Conservation (phyloP, 345 rosid genomes). For the Ceriops tagal region DNA sequence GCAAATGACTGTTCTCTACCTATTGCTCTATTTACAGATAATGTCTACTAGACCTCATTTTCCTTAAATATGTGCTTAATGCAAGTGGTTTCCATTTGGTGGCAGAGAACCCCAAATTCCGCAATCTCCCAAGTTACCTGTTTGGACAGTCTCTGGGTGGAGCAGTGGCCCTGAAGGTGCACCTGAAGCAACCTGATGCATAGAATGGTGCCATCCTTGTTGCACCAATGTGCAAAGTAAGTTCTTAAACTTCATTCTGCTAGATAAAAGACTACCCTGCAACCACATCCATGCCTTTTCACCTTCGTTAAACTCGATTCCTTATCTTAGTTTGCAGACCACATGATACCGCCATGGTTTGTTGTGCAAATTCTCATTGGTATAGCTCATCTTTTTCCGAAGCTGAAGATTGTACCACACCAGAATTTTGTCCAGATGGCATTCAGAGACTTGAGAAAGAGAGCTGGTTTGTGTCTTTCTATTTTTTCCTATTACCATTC, state of each 20-base stretch:
- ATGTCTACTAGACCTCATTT: too few species aligned
- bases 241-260: constrained; percentile 4
- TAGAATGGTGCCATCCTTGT: constrained; percentile 89
- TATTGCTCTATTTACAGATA: too few species aligned
- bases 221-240: constrained; percentile 99
- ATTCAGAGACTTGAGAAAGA: constrained; percentile 61
- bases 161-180: constrained; percentile 84
- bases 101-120: constrained; percentile 40
- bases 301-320: neutral
- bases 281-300: neutral
- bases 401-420: constrained; percentile 82
- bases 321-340: constrained; percentile 68
- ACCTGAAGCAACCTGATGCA: constrained; percentile 71
- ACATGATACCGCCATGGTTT: constrained; percentile 66
- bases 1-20: too few species aligned
- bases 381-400: constrained; percentile 69
- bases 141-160: constrained; percentile 97
- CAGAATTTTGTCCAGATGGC: constrained; percentile 79
- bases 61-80: too few species aligned
- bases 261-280: neutral
- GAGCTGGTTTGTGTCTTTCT: constrained; percentile 43
- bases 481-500: neutral
- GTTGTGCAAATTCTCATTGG: constrained; percentile 56
- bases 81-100: neutral
- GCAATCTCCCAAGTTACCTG: constrained; percentile 60